Evolutionary conservation across 345 rosid genomes (phyloP).

Genomic region (Ceriops decandra): DNA sequence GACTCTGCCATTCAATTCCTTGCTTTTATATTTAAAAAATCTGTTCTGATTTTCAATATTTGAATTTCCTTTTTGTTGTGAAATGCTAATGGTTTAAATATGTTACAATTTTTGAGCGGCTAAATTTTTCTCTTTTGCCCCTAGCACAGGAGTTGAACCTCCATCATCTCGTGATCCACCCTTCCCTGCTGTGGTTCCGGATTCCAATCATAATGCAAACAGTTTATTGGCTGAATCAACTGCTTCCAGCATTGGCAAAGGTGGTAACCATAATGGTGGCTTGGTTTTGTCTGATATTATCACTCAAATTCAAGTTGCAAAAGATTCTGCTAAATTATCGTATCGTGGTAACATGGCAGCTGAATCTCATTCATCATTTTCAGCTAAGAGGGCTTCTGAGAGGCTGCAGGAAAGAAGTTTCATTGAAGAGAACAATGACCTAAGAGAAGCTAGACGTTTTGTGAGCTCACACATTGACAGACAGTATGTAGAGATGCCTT

Average conservation of each 20-base stretch:
- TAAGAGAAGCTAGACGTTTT: constrained; percentile 63
- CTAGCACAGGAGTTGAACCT: constrained; percentile 99
- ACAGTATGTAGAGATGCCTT: constrained; percentile 58
- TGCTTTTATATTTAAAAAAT: neutral
- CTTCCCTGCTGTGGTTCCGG: constrained; percentile 69
- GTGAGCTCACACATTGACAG: constrained; percentile 56
- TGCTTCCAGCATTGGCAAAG: constrained; percentile 44
- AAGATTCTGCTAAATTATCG: constrained; percentile 70
- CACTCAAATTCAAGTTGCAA: constrained; percentile 90
- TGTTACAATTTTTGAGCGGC: constrained; percentile 44
- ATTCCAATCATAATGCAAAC: constrained; percentile 54
- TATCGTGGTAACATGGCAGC: constrained; percentile 50
- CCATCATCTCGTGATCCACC: constrained; percentile 99
- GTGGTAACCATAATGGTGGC: constrained; percentile 76
- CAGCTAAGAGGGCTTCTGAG: constrained; percentile 65
- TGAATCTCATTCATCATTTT: constrained; percentile 63
- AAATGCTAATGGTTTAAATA: constrained; percentile 11
- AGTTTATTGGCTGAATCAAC: constrained; percentile 53
- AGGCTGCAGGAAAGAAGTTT: constrained; percentile 61
- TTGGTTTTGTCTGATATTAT: constrained; percentile 79
- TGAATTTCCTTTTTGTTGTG: constrained; percentile 22
- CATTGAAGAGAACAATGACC: constrained; percentile 61
- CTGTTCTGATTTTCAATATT: neutral
- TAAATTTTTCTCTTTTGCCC: constrained; percentile 53
- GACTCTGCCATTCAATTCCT: constrained; percentile 21